A percentile compares a stretch with the other conserved stretches of the same genome.
phyloP scores from a whole-genome alignment of 306 rosid genomes.

The Ochetophila trinervis region DNA sequence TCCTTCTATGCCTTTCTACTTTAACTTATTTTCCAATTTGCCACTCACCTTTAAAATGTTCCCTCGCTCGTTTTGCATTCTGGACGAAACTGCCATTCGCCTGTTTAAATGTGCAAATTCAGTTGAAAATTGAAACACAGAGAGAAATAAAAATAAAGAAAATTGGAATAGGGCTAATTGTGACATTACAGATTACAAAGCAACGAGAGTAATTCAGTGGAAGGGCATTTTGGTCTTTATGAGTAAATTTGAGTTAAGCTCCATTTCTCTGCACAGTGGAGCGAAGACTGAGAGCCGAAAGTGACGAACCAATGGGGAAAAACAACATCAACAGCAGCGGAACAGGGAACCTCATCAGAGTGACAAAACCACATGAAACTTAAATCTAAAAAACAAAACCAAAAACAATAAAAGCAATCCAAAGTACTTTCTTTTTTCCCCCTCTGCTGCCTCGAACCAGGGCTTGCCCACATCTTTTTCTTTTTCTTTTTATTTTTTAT shows the following conservation, averaged over 20 bases:
- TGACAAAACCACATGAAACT: conserved; percentile 8
- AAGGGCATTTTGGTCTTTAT: conserved; percentile 37
- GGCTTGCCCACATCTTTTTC: neutral
- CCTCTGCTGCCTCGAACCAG: conserved; percentile 1
- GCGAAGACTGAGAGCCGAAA: conserved; percentile 56
- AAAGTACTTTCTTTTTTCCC: neutral
- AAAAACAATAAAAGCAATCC: conserved; percentile 12
- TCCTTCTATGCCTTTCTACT: conserved; percentile 25
- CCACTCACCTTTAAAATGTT: neutral
- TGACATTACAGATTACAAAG: too few species aligned
- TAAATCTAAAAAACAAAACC: neutral
- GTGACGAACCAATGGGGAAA: conserved; percentile 78
- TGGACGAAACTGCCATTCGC: conserved; percentile 14
- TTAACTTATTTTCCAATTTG: conserved; percentile 16
- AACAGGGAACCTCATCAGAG: conserved; percentile 9
- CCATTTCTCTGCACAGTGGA: conserved; percentile 52
- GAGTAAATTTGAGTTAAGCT: conserved; percentile 4
- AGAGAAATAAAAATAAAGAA: too few species aligned
- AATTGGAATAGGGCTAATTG: too few species aligned
- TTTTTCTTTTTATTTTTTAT: neutral
- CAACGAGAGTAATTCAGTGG: too few species aligned
- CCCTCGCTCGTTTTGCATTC: neutral
- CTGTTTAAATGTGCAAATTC: too few species aligned
- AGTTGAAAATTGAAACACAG: too few species aligned
- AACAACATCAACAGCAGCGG: conserved; percentile 20